These are phyloP conservation scores for Cystobasidium pallidum DNA, from an alignment of 1,284 basidiomycete species.

Conservation along the genomic window DNA sequence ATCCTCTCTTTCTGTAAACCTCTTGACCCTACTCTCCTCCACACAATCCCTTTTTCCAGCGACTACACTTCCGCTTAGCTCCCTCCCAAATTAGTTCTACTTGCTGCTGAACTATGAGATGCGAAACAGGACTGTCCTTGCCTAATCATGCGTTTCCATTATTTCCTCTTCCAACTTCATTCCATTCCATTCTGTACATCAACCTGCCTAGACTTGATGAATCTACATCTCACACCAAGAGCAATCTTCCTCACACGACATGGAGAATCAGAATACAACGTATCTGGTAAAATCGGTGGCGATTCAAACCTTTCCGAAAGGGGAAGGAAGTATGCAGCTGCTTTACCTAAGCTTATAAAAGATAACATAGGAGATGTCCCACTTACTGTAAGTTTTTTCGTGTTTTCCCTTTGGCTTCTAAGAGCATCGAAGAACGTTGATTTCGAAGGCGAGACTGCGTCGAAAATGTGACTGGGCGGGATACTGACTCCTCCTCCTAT, in stretches of 20 bases:
- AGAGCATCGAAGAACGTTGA: too few relatives aligned
- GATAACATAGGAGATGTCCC: slow-evolving; percentile 88
- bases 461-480: too few relatives aligned
- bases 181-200: too few relatives aligned
- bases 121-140: too few relatives aligned
- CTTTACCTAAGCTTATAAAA: slow-evolving; percentile 82
- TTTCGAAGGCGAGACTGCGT: too few relatives aligned
- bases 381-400: slow-evolving; percentile 69
- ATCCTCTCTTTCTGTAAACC: too few relatives aligned
- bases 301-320: slow-evolving; percentile 84
- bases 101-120: too few relatives aligned
- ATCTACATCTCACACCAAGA: slow-evolving; percentile 87
- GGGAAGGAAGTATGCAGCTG: slow-evolving; percentile 81
- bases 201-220: slow-evolving; percentile 36
- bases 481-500: too few relatives aligned
- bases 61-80: too few relatives aligned
- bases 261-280: slow-evolving; percentile 96
- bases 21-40: too few relatives aligned
- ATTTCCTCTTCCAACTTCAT: not conserved
- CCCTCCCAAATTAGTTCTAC: not conserved
- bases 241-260: slow-evolving; percentile 98
- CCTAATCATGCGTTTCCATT: not conserved
- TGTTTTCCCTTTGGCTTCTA: too few relatives aligned
- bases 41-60: too few relatives aligned
- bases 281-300: slow-evolving; percentile 95